Conservation (phyloP, 2,329 filamentous ascomycete species). For the Elsinoe ampelina region DNA sequence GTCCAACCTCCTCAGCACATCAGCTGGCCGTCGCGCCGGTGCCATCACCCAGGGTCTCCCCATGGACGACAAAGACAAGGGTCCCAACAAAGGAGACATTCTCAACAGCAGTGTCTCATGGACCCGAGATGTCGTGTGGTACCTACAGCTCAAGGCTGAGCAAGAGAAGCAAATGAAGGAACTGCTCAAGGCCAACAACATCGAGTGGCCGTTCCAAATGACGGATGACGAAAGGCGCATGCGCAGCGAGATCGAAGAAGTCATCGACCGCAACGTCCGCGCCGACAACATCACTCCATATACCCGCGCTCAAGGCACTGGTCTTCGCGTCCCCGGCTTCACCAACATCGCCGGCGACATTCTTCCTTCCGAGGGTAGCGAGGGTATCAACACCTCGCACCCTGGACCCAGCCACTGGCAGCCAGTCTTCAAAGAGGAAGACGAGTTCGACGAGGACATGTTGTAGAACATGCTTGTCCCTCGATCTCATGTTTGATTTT, state of each 20-base stretch:
- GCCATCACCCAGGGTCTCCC: conserved; percentile 90
- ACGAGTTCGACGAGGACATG: conserved; percentile 66
- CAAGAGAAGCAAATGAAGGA: conserved; percentile 81
- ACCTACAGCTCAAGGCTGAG: conserved; percentile 78
- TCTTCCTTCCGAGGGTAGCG: conserved; percentile 44
- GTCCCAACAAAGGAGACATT: conserved; percentile 97
- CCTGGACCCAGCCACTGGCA: conserved; percentile 21
- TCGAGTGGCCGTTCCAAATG: conserved; percentile 67
- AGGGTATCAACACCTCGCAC: conserved; percentile 43
- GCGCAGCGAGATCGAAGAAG: conserved; percentile 84
- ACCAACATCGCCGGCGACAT: conserved; percentile 84
- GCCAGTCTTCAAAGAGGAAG: conserved; percentile 80
- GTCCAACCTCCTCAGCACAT: conserved; percentile 79
- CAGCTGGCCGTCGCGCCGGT: conserved; percentile 69
- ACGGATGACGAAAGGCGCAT: conserved; percentile 92
- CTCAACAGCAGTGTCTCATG: conserved; percentile 94
- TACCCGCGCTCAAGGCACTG: conserved; percentile 71
- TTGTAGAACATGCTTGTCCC: not conserved
- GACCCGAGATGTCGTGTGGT: conserved; percentile 97
- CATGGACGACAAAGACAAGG: conserved; percentile 95
- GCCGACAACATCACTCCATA: conserved; percentile 41
- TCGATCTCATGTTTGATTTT: not conserved
- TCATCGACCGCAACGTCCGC: conserved; percentile 69
- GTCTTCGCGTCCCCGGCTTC: conserved; percentile 82
- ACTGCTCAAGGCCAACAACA: conserved; percentile 61